Evolutionary conservation across 768 basidiomycete species (phyloP).

Genomic region (Phylloporus sp.): DNA sequence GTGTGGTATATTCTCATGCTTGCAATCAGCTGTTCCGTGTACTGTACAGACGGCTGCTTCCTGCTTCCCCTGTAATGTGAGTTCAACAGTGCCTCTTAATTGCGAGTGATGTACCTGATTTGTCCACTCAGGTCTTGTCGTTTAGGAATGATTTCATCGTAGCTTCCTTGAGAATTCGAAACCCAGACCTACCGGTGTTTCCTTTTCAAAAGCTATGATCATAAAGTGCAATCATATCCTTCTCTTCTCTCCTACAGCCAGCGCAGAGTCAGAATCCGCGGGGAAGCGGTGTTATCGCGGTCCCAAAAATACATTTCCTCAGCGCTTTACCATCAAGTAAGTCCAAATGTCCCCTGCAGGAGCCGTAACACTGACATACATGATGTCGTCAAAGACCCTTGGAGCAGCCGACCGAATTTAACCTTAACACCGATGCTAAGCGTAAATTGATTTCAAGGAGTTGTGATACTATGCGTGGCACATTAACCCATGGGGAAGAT

Average conservation of each 20-base stretch:
- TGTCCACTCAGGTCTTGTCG: not conserved
- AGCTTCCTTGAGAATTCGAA: constrained; percentile 1
- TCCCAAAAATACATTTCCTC: not conserved
- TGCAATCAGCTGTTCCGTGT: too few relatives aligned
- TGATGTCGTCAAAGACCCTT: not conserved
- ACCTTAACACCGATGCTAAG: not conserved
- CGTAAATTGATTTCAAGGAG: not conserved
- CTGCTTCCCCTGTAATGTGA: not conserved
- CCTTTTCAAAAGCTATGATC: not conserved
- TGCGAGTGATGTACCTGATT: not conserved
- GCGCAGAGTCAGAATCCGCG: constrained; percentile 2
- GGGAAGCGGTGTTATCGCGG: constrained; percentile 10
- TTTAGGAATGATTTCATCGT: not conserved
- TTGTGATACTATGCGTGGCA: not conserved
- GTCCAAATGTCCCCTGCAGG: not conserved
- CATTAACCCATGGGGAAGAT: not conserved
- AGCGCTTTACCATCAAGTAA: not conserved
- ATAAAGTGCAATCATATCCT: not conserved
- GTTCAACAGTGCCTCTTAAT: not conserved
- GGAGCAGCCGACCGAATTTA: not conserved
- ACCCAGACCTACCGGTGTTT: not conserved
- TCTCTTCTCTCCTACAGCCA: not conserved
- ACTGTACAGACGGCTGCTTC: too few relatives aligned
- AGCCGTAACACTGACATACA: not conserved
- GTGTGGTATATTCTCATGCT: not conserved